These are phyloP conservation scores for Camelina laxa DNA, from an alignment of 345 rosid genomes.

Conservation along the genomic window DNA sequence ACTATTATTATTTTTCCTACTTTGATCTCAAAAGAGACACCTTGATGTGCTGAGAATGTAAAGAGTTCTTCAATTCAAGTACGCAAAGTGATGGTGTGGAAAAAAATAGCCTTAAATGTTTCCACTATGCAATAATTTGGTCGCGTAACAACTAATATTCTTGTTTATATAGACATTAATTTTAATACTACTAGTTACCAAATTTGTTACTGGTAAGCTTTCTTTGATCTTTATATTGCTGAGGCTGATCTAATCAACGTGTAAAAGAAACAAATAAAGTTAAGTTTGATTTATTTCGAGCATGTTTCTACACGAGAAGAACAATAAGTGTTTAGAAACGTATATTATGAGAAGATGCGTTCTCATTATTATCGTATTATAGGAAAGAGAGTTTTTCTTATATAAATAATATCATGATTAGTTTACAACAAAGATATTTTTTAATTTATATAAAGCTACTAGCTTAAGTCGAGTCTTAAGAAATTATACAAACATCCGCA, in stretches of 20 bases:
- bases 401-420: not conserved
- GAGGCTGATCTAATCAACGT: slow-evolving; percentile 4
- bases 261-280: not conserved
- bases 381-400: slow-evolving; percentile 6
- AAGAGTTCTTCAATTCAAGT: slow-evolving; percentile 33
- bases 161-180: slow-evolving; percentile 6
- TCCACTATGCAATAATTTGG: slow-evolving; percentile 37
- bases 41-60: slow-evolving; percentile 35
- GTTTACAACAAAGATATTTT: not conserved
- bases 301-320: slow-evolving; percentile 32
- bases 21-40: slow-evolving; percentile 24
- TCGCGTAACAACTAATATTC: slow-evolving; percentile 31
- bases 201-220: slow-evolving; percentile 8
- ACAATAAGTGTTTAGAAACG: slow-evolving; percentile 24
- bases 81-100: slow-evolving; percentile 30
- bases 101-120: slow-evolving; percentile 34
- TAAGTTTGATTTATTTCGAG: slow-evolving; percentile 16
- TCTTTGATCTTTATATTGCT: not conserved
- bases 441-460: slow-evolving; percentile 11
- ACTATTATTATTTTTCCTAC: not conserved
- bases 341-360: slow-evolving; percentile 24
- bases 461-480: slow-evolving; percentile 26
- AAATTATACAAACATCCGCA: slow-evolving; percentile 20
- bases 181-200: not conserved
- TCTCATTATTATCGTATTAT: slow-evolving; percentile 41